Percentiles rank a stretch among this genome's conserved stretches.
Conservation (phyloP, 2,329 filamentous ascomycete species). For the Dothistroma pini region DNA sequence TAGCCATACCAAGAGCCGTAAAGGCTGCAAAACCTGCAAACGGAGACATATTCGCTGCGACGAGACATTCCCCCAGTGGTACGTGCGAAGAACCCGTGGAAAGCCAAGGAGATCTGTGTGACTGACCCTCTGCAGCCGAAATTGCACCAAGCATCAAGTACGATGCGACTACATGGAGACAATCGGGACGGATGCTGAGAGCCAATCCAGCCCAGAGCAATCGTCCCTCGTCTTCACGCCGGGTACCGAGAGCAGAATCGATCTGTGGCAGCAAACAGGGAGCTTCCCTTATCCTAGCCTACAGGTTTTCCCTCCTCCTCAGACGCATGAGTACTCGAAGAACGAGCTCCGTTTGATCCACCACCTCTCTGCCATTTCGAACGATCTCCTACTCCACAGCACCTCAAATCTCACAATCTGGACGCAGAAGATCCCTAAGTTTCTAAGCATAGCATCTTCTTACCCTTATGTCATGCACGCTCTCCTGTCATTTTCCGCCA, state of each 20-base stretch:
- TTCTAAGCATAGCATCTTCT: slow-evolving; percentile 75
- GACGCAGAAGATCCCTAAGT: slow-evolving; percentile 90
- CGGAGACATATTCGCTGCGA: slow-evolving; percentile 96
- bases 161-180: slow-evolving; percentile 97
- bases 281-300: slow-evolving; percentile 82
- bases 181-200: slow-evolving; percentile 59
- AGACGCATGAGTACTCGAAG: slow-evolving; percentile 67
- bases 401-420: slow-evolving; percentile 82
- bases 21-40: slow-evolving; percentile 98
- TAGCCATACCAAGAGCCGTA: slow-evolving; percentile 98
- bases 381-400: slow-evolving; percentile 69
- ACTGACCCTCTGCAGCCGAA: slow-evolving; percentile 60
- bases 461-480: slow-evolving; percentile 92
- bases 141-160: slow-evolving; percentile 98
- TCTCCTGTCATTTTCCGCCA: slow-evolving; percentile 88
- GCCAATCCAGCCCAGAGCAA: slow-evolving; percentile 52
- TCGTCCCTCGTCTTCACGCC: slow-evolving; percentile 77
- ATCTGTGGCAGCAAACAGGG: slow-evolving; percentile 78
- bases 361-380: slow-evolving; percentile 81
- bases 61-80: slow-evolving; percentile 98
- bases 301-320: slow-evolving; percentile 68
- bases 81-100: slow-evolving; percentile 33
- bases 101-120: not conserved
- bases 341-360: slow-evolving; percentile 86
- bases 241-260: slow-evolving; percentile 75